Percentiles rank a stretch among this genome's conserved stretches.
These are phyloP conservation scores for Macrocybe gigantea DNA, from an alignment of 768 basidiomycete species.

Conservation along the genomic window DNA sequence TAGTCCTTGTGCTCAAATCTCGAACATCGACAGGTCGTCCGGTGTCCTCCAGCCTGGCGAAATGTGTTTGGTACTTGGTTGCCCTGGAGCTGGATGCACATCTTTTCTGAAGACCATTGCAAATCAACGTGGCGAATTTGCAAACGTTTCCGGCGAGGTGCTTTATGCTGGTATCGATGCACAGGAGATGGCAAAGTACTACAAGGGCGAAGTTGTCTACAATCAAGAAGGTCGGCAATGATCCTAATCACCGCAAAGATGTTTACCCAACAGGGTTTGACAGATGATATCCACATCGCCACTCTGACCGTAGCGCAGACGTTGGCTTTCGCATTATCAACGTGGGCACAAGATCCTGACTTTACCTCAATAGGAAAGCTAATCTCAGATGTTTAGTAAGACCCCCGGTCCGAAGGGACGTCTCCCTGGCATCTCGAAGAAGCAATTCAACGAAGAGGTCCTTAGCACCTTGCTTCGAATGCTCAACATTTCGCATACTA, in stretches of 20 bases:
- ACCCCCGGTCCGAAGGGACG: constrained; percentile 71
- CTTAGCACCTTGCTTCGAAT: constrained; percentile 63
- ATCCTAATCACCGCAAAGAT: not conserved
- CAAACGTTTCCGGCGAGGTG: constrained; percentile 63
- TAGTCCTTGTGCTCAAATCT: not conserved
- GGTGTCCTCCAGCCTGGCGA: constrained; percentile 74
- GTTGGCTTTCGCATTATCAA: constrained; percentile 62
- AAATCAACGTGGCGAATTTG: constrained; percentile 65
- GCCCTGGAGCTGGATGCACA: constrained; percentile 80
- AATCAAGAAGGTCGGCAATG: constrained; percentile 57
- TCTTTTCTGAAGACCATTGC: constrained; percentile 84
- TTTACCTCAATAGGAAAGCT: constrained; percentile 2
- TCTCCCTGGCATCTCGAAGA: constrained; percentile 58
- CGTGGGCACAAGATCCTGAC: constrained; percentile 23
- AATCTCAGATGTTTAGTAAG: constrained; percentile 28
- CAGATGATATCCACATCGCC: constrained; percentile 78
- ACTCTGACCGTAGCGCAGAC: constrained; percentile 81
- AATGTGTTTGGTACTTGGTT: constrained; percentile 83
- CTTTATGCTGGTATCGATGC: constrained; percentile 77
- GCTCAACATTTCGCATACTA: constrained; percentile 82
- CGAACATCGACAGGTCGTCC: constrained; percentile 38
- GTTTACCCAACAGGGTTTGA: not conserved
- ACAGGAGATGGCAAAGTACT: constrained; percentile 67
- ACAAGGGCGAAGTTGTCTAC: constrained; percentile 77
- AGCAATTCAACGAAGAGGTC: constrained; percentile 51